Base-by-base conservation (phyloP, 108 stramenopile genomes). In the Cyclotella atomus region DNA sequence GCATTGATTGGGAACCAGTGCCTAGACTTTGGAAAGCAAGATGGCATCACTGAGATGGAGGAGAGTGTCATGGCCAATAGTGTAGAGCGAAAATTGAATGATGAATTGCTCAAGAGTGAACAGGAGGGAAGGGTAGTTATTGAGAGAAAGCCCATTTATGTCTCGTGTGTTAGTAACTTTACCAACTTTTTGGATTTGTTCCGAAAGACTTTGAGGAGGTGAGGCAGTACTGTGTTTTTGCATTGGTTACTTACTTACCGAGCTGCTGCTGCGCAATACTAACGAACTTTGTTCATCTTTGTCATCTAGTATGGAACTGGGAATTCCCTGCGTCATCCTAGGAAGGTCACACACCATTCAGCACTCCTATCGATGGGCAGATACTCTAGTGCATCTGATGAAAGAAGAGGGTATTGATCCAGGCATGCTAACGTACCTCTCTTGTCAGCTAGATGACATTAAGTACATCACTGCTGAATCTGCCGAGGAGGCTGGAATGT, bases 151-250 rank as follows among this genome's bases (percentile, higher is more conserved):
- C 86, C 90, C 4, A 89, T 92, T 46, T 90, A 85, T 65, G 82
- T 95, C 8, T 79, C 73, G 9, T 87, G 79, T 67, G 95, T 95
- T 3, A 82, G 79, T 36, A 95, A 95, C 77, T 95, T 95, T 69
- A 85, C 90, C 59, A 93, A 92, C 72, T 95, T 95, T 73, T 66
- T 95, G 41, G 95, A 95, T 76, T 76, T 95, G 19, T 91, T 86
- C 59, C 91, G 95, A 10, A 95, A 95, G 79, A 87, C 61, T 44
- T 23, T 62, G 41, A 62, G 61, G 38, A 62, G 61, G 61, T 62
- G 14, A 41, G 61, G n/a, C n/a, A n/a, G n/a, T n/a, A n/a, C n/a
- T n/a, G n/a, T n/a, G n/a, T n/a, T n/a, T n/a, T n/a, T n/a, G n/a
- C n/a, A n/a, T n/a, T n/a, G n/a, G n/a, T n/a, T n/a, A n/a, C n/a